Evolutionary conservation across 1,139 yeast genomes (phyloP).

Genomic region (Suhomyces atakaporum): DNA sequence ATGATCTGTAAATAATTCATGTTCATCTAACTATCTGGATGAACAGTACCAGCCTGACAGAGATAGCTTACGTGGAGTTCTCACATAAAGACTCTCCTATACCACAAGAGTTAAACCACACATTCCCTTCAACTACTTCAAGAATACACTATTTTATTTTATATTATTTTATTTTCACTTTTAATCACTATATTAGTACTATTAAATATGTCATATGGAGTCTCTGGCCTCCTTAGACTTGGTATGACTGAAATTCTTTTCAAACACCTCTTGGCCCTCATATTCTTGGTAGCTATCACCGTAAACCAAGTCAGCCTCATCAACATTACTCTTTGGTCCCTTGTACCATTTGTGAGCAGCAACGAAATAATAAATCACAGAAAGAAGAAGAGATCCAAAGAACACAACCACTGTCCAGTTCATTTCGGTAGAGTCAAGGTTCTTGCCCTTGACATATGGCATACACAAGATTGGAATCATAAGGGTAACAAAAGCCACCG

Average conservation of each 20-base stretch:
- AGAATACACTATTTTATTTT: no score
- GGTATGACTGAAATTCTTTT: conserved; percentile 3
- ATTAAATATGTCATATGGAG: conserved; percentile 2
- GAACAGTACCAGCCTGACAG: no score
- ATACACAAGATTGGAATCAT: conserved; percentile 71
- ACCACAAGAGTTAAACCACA: no score
- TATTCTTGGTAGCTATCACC: conserved; percentile 12
- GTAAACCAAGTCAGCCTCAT: conserved; percentile 29
- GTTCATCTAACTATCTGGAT: no score
- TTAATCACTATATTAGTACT: no score
- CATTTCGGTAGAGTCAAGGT: conserved; percentile 52
- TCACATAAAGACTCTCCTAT: no score
- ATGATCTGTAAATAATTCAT: no score
- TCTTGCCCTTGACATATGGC: conserved; percentile 57
- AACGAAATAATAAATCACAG: conserved; percentile 51
- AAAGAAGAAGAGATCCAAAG: conserved; percentile 62
- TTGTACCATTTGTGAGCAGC: conserved; percentile 66
- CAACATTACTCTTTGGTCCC: conserved; percentile 68
- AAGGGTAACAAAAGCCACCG: conserved; percentile 50
- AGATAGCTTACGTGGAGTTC: no score
- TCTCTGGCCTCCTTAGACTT: conserved; percentile 6
- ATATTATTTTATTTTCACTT: no score
- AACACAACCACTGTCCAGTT: conserved; percentile 73
- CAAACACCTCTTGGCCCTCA: conserved; percentile 6
- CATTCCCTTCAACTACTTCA: no score